Conservation (phyloP, 768 basidiomycete species). For the Macrolepiota fuliginosa region DNA sequence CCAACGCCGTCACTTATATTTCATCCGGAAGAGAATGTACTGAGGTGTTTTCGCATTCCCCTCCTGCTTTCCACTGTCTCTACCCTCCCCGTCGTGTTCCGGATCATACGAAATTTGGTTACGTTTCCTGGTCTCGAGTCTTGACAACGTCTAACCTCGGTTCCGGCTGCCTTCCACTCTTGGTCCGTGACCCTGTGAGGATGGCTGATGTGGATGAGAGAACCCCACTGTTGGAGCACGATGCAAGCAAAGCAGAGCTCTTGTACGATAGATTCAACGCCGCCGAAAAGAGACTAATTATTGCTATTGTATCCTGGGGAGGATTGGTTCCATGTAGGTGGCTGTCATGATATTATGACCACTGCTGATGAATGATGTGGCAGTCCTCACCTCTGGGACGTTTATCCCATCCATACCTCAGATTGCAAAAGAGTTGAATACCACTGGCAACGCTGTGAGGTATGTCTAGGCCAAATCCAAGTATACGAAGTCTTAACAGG, state of each 20-base stretch:
- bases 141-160: background rate
- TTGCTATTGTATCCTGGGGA: conserved; percentile 55
- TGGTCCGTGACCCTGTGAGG: background rate
- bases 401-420: conserved; percentile 77
- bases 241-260: conserved; percentile 22
- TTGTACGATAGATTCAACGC: conserved; percentile 58
- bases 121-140: background rate
- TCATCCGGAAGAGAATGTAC: background rate
- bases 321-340: conserved; percentile 60
- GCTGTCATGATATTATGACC: background rate
- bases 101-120: background rate
- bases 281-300: conserved; percentile 48
- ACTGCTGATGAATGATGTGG: background rate
- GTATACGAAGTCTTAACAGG: background rate
- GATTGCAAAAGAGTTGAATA: conserved; percentile 61
- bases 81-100: background rate
- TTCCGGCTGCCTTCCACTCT: background rate
- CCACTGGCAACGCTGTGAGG: conserved; percentile 59
- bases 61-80: background rate
- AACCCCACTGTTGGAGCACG: conserved; percentile 28
- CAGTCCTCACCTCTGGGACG: conserved; percentile 67
- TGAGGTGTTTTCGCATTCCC: background rate
- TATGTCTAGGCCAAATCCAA: conserved; percentile 20
- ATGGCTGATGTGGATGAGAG: conserved; percentile 6
- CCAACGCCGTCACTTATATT: background rate